These are phyloP conservation scores for Haplosporangium gracile DNA, from an alignment of 192 early-diverging fungal genomes.

Conservation along the genomic window DNA sequence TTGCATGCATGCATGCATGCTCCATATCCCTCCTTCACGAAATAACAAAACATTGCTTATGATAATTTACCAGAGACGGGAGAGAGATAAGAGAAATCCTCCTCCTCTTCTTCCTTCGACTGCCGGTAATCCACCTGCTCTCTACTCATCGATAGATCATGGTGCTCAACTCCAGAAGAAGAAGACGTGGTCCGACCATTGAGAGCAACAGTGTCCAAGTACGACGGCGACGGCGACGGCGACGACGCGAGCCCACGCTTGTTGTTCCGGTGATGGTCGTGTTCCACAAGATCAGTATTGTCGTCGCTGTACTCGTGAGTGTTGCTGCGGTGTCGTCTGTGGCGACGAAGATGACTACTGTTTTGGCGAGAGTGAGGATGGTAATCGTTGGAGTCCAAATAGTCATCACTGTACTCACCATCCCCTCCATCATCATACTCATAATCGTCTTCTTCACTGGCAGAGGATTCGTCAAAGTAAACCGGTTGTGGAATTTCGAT, in stretches of 20 bases:
- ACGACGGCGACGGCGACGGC: constrained; percentile 10
- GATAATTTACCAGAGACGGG: constrained; percentile 18
- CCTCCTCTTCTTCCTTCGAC: constrained; percentile 25
- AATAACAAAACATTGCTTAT: neutral
- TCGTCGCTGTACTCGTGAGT: neutral
- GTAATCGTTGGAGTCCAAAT: neutral
- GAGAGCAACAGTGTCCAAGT: constrained; percentile 8
- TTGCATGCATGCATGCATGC: too few species aligned
- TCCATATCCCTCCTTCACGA: too few species aligned
- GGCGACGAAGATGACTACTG: neutral
- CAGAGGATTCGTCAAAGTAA: constrained; percentile 30
- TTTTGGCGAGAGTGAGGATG: neutral
- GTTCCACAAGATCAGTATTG: neutral
- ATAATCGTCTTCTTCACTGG: constrained; percentile 4
- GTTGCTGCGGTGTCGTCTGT: neutral
- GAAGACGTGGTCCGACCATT: constrained; percentile 9
- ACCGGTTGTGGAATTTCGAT: constrained; percentile 24
- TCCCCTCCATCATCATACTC: neutral
- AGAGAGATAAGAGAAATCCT: constrained; percentile 38
- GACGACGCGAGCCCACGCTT: neutral
- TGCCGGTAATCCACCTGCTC: constrained; percentile 24
- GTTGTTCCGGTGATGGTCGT: neutral
- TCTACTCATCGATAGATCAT: neutral
- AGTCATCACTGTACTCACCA: neutral
- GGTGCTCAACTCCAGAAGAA: neutral